Percentiles rank a stretch among this genome's conserved stretches.
These are phyloP conservation scores for Tylopilus orsonianus DNA, from an alignment of 1,284 basidiomycete species.

Conservation along the genomic window DNA sequence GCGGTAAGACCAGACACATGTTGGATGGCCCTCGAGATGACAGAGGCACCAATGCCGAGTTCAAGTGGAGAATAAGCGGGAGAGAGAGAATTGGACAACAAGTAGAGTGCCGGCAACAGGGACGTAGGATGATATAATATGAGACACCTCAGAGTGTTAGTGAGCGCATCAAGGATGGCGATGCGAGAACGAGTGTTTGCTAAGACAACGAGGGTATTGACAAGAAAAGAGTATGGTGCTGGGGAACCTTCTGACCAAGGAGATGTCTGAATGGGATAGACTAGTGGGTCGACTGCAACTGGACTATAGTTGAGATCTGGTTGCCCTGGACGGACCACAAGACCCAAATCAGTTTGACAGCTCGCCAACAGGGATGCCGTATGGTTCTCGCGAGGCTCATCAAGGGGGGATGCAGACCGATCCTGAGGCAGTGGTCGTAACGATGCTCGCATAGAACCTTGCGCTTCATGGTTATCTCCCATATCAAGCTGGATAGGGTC, in stretches of 20 bases:
- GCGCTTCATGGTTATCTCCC: conserved; percentile 17
- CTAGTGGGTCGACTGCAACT: conserved; percentile 47
- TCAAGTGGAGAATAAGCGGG: conserved; percentile 78
- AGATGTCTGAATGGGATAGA: conserved; percentile 37
- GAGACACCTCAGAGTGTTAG: conserved; percentile 77
- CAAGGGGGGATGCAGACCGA: conserved; percentile 11
- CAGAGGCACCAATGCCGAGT: conserved; percentile 74
- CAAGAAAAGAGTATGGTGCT: conserved; percentile 83
- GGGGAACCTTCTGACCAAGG: conserved; percentile 41
- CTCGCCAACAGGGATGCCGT: conserved; percentile 11
- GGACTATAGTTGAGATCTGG: conserved; percentile 26
- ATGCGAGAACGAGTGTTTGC: conserved; percentile 82
- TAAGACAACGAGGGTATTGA: conserved; percentile 71
- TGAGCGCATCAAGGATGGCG: conserved; percentile 75
- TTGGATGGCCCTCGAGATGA: conserved; percentile 79
- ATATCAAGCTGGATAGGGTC: conserved; percentile 30
- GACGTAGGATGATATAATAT: conserved; percentile 67
- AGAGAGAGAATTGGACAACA: conserved; percentile 83
- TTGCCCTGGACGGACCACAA: conserved; percentile 4
- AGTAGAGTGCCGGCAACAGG: conserved; percentile 82
- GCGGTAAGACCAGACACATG: conserved; percentile 79
- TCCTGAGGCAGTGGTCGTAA: conserved; percentile 18
- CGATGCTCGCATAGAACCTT: conserved; percentile 9
- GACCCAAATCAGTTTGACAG: conserved; percentile 5
- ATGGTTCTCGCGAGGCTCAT: conserved; percentile 5